These are phyloP conservation scores for Pleurotus sapidus DNA, from an alignment of 768 basidiomycete genomes.

Conservation along the genomic window DNA sequence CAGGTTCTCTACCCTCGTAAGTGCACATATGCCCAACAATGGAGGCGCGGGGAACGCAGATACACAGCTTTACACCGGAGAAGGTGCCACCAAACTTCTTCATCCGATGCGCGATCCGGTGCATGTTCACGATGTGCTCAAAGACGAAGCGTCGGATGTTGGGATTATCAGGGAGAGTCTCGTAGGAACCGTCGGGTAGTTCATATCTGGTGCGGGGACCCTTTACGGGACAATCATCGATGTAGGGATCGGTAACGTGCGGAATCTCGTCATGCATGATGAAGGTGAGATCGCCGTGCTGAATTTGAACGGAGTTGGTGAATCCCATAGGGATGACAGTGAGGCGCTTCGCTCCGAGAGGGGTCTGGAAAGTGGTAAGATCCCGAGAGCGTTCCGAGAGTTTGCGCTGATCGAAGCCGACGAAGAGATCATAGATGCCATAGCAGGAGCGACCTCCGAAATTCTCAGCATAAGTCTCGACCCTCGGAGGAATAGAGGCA, in stretches of 20 bases:
- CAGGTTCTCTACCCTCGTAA: no score
- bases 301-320: constrained; percentile 34
- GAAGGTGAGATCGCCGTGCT: constrained; percentile 34
- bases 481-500: no score
- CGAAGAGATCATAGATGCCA: no score
- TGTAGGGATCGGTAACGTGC: constrained; percentile 27
- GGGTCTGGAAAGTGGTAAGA: constrained; percentile 38
- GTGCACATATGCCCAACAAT: constrained; percentile 38
- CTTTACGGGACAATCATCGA: constrained; percentile 36
- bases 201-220: constrained; percentile 30
- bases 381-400: constrained; percentile 27
- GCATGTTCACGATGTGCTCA: constrained; percentile 32
- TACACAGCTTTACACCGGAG: constrained; percentile 28
- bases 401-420: no score
- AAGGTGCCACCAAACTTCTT: constrained; percentile 34
- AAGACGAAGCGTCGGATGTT: constrained; percentile 37
- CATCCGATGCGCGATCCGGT: constrained; percentile 32
- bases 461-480: no score
- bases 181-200: constrained; percentile 19
- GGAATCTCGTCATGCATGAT: constrained; percentile 39
- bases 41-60: constrained; percentile 22
- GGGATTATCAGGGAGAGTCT: no score
- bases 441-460: no score
- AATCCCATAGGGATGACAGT: constrained; percentile 35
- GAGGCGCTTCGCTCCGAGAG: constrained; percentile 23